A percentile compares a stretch with the other conserved stretches of the same genome.
Conservation (phyloP, 257 asterid species). For the Salvia splendens region DNA sequence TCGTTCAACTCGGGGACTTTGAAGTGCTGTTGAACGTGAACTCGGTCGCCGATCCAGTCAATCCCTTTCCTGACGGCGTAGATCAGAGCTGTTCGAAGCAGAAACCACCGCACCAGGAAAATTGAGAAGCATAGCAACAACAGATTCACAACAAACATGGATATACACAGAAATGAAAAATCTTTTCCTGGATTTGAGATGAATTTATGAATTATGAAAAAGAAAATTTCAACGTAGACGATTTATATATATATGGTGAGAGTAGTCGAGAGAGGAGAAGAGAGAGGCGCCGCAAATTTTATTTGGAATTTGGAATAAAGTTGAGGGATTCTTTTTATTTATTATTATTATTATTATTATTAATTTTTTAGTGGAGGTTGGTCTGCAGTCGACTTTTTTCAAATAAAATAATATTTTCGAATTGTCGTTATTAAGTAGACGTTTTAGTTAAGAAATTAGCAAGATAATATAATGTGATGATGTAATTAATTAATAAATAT, state of each 20-base stretch:
- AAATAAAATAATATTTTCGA: background rate
- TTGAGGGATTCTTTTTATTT: background rate
- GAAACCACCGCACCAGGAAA: constrained; percentile 48
- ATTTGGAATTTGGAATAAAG: constrained; percentile 15
- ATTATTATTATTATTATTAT: background rate
- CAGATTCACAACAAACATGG: constrained; percentile 40
- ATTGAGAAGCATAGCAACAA: constrained; percentile 31
- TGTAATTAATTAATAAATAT: background rate
- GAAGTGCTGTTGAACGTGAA: constrained; percentile 68
- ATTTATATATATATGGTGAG: no score
- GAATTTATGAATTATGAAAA: background rate
- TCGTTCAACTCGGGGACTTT: constrained; percentile 63
- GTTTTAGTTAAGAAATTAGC: constrained; percentile 42
- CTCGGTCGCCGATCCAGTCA: constrained; percentile 56
- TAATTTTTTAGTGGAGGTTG: constrained; percentile 38
- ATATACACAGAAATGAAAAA: background rate
- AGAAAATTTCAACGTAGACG: background rate
- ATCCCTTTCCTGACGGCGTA: constrained; percentile 47
- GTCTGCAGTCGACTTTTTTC: constrained; percentile 24
- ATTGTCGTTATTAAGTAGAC: constrained; percentile 26
- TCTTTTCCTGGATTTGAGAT: background rate
- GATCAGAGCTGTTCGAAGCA: constrained; percentile 72
- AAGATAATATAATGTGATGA: constrained; percentile 26
- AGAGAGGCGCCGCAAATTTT: background rate
- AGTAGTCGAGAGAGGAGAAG: no score